Evolutionary conservation across 495 filamentous ascomycete genomes (phyloP).

Genomic region (Oidiodendron maius): DNA sequence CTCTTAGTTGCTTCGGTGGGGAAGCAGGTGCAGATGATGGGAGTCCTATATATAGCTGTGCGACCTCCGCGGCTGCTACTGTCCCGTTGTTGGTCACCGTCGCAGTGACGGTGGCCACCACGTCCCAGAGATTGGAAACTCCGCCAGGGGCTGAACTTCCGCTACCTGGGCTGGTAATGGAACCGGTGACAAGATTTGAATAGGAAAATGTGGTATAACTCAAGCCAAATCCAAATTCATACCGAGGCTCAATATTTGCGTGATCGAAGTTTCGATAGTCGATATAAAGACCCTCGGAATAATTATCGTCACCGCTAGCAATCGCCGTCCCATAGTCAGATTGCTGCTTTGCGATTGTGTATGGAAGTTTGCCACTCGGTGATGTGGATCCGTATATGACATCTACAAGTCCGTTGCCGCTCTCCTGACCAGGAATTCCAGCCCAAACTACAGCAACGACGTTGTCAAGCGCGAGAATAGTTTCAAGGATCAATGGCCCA

Average conservation of each 20-base stretch:
- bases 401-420: constrained; percentile 81
- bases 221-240: constrained; percentile 83
- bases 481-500: constrained; percentile 71
- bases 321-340: constrained; percentile 75
- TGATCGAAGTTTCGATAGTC: constrained; percentile 85
- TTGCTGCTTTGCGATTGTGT: constrained; percentile 59
- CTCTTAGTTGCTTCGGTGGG: constrained; percentile 64
- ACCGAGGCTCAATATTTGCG: constrained; percentile 55
- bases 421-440: constrained; percentile 86
- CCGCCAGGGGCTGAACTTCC: constrained; percentile 73
- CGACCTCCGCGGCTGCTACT: constrained; percentile 69
- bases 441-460: constrained; percentile 78
- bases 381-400: constrained; percentile 86
- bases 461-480: constrained; percentile 66
- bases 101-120: constrained; percentile 63
- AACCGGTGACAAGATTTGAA: constrained; percentile 52
- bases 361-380: constrained; percentile 79
- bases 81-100: constrained; percentile 80
- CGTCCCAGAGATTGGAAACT: constrained; percentile 67
- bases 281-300: constrained; percentile 81
- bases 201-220: constrained; percentile 62
- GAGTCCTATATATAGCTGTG: constrained; percentile 79
- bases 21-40: constrained; percentile 60
- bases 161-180: constrained; percentile 68
- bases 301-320: constrained; percentile 64